These are phyloP conservation scores for Ensete ventricosum DNA, from an alignment of 176 grass and related monocot genomes.

Conservation along the genomic window DNA sequence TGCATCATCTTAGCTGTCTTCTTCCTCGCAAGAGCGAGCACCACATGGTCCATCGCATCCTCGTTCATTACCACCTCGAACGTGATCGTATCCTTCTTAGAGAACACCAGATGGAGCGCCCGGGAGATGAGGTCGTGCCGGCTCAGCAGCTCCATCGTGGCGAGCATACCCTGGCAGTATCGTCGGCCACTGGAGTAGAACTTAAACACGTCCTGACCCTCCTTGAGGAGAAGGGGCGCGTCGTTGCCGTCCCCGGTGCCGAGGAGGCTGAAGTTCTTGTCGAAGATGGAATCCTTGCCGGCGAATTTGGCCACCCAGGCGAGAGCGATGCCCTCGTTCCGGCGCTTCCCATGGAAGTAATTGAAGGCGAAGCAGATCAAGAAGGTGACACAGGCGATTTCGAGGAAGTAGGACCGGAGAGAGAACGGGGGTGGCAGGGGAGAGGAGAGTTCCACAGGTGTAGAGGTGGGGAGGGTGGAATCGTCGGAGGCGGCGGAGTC, in stretches of 20 bases:
- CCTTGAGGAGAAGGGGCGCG: constrained; percentile 81
- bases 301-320: constrained; percentile 87
- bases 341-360: constrained; percentile 72
- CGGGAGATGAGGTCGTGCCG: constrained; percentile 76
- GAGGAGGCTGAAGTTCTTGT: constrained; percentile 93
- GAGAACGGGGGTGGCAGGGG: neutral
- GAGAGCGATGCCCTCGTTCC: constrained; percentile 77
- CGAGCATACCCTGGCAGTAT: constrained; percentile 84
- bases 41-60: constrained; percentile 79
- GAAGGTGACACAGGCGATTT: constrained; percentile 77
- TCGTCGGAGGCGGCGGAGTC: neutral
- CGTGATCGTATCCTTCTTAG: constrained; percentile 71
- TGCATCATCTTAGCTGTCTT: constrained; percentile 76
- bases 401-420: constrained; percentile 52
- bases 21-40: constrained; percentile 67
- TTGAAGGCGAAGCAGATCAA: constrained; percentile 88
- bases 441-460: neutral
- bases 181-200: constrained; percentile 89
- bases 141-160: constrained; percentile 86
- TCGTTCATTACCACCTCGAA: constrained; percentile 94
- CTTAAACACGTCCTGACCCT: constrained; percentile 90
- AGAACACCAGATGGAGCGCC: constrained; percentile 47
- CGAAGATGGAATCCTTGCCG: constrained; percentile 70
- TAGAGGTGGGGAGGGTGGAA: no score
- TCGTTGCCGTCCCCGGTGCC: constrained; percentile 76